phyloP scores from a whole-genome alignment of 345 rosid genomes.

The Garcia nutans region DNA sequence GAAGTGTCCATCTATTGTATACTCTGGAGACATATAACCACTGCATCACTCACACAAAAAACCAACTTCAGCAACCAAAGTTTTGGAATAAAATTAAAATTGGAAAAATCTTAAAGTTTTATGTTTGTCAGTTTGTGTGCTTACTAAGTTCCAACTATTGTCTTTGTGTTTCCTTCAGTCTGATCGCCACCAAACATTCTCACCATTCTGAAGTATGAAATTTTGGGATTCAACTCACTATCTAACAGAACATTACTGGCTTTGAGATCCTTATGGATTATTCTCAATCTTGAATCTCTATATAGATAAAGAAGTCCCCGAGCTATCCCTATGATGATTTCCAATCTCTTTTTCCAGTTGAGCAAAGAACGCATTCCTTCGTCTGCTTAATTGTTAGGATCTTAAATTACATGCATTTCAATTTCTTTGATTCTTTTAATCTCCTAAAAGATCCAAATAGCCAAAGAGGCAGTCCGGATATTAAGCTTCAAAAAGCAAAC shows the following conservation, averaged over 20 bases:
- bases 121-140: not conserved
- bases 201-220: constrained; percentile 25
- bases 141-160: constrained; percentile 27
- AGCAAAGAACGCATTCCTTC: constrained; percentile 1
- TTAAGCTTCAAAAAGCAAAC: not conserved
- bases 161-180: constrained; percentile 14
- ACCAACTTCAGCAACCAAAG: not conserved
- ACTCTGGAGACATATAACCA: constrained; percentile 31
- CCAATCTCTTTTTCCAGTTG: constrained; percentile 17
- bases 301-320: constrained; percentile 23
- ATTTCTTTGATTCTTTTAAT: not conserved
- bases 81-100: not conserved
- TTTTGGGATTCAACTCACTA: constrained; percentile 22
- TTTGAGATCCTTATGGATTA: constrained; percentile 15
- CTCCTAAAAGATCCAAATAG: not conserved
- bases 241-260: constrained; percentile 26
- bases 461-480: not conserved
- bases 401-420: not conserved
- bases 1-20: constrained; percentile 18
- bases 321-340: constrained; percentile 19
- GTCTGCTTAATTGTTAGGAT: constrained; percentile 2
- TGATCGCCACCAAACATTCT: constrained; percentile 21
- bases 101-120: not conserved
- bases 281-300: constrained; percentile 17
- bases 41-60: constrained; percentile 7